Evolutionary conservation across 139 green algal species (phyloP).

Genomic region (Chlorella sp.): DNA sequence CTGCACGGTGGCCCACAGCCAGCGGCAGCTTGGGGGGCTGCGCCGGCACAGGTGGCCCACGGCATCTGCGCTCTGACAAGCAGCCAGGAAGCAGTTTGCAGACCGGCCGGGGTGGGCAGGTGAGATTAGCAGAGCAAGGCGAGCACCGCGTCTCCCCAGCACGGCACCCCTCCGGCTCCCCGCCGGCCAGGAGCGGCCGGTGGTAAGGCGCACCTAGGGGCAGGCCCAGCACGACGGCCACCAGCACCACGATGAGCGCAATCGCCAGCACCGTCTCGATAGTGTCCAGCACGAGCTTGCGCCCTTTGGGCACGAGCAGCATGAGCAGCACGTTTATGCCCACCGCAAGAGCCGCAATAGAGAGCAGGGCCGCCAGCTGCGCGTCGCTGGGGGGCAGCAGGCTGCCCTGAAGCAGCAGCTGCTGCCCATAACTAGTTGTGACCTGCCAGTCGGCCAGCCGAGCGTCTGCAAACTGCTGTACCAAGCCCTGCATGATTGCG

Average conservation of each 20-base stretch:
- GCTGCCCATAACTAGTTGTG: background rate
- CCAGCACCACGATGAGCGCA: constrained; percentile 42
- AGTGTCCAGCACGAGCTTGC: constrained; percentile 33
- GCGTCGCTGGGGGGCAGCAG: background rate
- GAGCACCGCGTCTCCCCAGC: background rate
- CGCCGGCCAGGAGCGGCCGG: background rate
- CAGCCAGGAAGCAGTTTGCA: background rate
- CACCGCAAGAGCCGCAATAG: background rate
- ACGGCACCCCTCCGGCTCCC: background rate
- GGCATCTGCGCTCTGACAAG: too few relatives aligned
- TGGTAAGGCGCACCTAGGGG: constrained; percentile 48
- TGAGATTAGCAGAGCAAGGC: too few relatives aligned
- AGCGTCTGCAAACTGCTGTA: constrained; percentile 17
- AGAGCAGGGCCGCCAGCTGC: constrained; percentile 10
- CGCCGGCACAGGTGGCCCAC: background rate
- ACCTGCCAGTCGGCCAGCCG: background rate
- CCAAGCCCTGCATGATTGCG: background rate
- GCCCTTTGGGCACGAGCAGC: background rate
- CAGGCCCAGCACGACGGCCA: constrained; percentile 52
- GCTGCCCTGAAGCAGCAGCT: background rate
- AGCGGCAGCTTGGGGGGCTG: background rate
- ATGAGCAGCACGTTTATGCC: constrained; percentile 6
- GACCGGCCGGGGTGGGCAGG: background rate
- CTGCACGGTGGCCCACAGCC: background rate
- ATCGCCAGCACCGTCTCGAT: constrained; percentile 40